Conservation (phyloP, 805 yeast species). For the Cyberlindnera meyerae region DNA sequence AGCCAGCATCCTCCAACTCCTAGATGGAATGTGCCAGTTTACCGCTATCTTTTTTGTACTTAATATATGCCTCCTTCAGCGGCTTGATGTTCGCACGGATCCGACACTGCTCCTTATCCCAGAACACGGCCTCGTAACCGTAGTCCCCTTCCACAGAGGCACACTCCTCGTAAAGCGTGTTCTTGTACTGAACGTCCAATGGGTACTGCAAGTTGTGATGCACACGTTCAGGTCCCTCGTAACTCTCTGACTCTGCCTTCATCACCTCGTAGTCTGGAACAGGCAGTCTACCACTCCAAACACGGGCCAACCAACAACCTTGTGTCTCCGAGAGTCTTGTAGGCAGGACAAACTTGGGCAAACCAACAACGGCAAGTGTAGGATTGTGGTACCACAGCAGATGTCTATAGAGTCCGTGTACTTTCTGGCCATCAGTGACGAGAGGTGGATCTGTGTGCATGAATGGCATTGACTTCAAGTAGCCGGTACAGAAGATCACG, state of each 20-base stretch:
- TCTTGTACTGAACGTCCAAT: constrained; percentile 55
- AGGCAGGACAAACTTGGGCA: constrained; percentile 59
- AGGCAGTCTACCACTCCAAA: constrained; percentile 48
- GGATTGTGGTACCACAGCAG: constrained; percentile 56
- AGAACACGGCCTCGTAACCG: constrained; percentile 47
- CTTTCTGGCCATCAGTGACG: constrained; percentile 42
- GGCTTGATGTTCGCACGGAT: constrained; percentile 39
- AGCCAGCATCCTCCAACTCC: constrained; percentile 36
- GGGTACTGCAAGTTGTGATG: constrained; percentile 55
- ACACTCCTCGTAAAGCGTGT: constrained; percentile 35
- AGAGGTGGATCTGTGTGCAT: constrained; percentile 33
- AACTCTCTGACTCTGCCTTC: constrained; percentile 36
- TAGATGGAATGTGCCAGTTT: constrained; percentile 33
- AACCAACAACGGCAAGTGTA: constrained; percentile 56
- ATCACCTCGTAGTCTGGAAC: constrained; percentile 48
- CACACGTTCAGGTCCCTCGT: constrained; percentile 43
- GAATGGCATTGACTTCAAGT: constrained; percentile 61
- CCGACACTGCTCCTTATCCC: constrained; percentile 44
- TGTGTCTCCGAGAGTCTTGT: constrained; percentile 60
- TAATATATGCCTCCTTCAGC: constrained; percentile 42
- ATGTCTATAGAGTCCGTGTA: constrained; percentile 56
- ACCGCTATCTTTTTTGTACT: constrained; percentile 35
- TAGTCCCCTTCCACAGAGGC: constrained; percentile 33
- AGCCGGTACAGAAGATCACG: constrained; percentile 73
- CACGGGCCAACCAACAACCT: constrained; percentile 59